Evolutionary conservation across 805 yeast species (phyloP).

Genomic region (Candida caryicola): DNA sequence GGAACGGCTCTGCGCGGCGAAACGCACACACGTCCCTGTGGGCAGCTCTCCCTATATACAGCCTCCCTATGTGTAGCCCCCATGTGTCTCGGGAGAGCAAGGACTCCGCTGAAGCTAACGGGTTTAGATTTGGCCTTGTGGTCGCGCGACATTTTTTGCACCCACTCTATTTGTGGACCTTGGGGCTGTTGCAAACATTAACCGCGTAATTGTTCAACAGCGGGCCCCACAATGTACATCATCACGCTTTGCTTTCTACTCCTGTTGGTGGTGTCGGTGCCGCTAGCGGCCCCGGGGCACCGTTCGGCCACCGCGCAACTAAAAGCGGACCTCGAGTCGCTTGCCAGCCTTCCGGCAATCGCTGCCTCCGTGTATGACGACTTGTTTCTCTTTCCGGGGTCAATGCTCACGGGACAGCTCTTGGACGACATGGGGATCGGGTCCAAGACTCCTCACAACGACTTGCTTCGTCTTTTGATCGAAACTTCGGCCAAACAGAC

Average conservation of each 20-base stretch:
- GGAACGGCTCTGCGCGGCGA: too few relatives aligned
- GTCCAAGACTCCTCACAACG: neutral
- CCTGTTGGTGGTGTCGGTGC: neutral
- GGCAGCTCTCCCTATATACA: too few relatives aligned
- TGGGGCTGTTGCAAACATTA: neutral
- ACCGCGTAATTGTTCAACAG: neutral
- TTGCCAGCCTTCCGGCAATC: neutral
- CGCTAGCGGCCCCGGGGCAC: neutral
- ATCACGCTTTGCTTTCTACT: too few relatives aligned
- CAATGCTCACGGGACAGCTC: neutral
- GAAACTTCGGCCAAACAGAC: too few relatives aligned
- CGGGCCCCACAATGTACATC: too few relatives aligned
- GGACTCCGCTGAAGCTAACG: too few relatives aligned
- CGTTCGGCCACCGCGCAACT: neutral
- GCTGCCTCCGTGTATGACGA: neutral
- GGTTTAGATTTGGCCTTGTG: too few relatives aligned
- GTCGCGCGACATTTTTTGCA: conserved; percentile 7
- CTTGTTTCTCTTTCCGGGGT: neutral
- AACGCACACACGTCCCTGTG: too few relatives aligned
- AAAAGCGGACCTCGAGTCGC: neutral
- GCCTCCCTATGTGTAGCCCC: too few relatives aligned
- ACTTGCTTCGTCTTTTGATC: too few relatives aligned
- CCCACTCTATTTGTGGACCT: neutral
- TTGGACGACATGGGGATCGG: neutral
- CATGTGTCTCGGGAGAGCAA: too few relatives aligned